Base-by-base conservation (phyloP, 306 rosid species). In the Phaseolus lunatus region DNA sequence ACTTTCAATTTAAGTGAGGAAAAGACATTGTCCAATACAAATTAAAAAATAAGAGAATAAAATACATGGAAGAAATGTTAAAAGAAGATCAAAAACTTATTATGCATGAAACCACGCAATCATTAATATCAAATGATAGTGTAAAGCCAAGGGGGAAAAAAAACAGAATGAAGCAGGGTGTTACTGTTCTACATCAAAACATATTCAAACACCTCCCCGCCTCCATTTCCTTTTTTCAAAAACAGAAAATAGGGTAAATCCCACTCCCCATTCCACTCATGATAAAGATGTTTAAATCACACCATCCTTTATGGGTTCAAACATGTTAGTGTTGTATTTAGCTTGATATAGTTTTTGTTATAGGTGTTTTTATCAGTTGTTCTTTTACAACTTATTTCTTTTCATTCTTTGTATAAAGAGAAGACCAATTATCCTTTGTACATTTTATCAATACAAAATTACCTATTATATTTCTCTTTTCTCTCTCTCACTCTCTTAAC, bases 91-190 rank as follows among this genome's bases (percentile, higher is more conserved):
- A 6, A 20, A 5, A 41, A 18, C 44, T 29, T 39, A 53, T 12
- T 80, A 54, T 18, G 43, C 45, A 59, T 15, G 44, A 63, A 24
- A 64, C 59, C 15, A 64, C 41, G 39, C 56, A 72, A 49, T 19
- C 65, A 23, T 54, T 41, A 67, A 66, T 35, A 47, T 22, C 18
- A 67, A 78, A 68, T 22, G 52, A 53, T 57, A 33, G 54, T 33
- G 11, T 9, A 23, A 22, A 12, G n/a, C n/a, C n/a, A 56, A 56
- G 47, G 13, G 9, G 47, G 13, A 10, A 64, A 59, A 47, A 71
- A 7, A 31, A 68, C 24, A 45, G 7, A 73, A 56, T 27, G 56
- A 73, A 65, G 5, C 33, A 52, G 44, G 41, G 31, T 44, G 65
- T 10, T 19, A 44, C 26, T 14, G 4, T 5, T 20, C 52, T 52